Conservation (phyloP, 768 basidiomycete species). For the Symmetrospora coprosmae region DNA sequence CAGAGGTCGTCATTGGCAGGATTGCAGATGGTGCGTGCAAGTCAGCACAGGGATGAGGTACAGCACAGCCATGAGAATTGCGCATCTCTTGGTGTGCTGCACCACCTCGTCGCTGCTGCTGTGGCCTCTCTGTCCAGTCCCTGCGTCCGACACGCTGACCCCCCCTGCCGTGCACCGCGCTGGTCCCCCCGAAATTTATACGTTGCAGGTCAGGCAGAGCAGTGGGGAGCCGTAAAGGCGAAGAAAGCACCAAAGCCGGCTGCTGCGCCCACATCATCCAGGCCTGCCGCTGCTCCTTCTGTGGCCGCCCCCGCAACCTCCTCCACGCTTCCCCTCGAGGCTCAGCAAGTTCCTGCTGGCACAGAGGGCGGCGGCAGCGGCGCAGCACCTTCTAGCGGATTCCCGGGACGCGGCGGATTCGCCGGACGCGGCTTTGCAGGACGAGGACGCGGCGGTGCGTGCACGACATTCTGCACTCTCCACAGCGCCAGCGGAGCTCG, state of each 20-base stretch:
- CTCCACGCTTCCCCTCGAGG: not conserved
- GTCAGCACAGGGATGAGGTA: not conserved
- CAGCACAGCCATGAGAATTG: not conserved
- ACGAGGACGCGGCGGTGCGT: not conserved
- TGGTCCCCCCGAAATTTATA: too few relatives aligned
- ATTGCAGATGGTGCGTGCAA: slow-evolving; percentile 26
- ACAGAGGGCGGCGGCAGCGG: not conserved
- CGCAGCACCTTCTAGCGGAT: not conserved
- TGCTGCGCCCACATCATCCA: too few relatives aligned
- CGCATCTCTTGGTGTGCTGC: not conserved
- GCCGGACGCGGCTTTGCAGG: not conserved
- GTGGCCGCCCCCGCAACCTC: not conserved
- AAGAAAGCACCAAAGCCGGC: slow-evolving; percentile 31
- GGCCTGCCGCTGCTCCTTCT: not conserved
- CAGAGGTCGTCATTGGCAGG: slow-evolving; percentile 27
- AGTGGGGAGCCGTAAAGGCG: slow-evolving; percentile 30
- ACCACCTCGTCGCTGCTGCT: not conserved
- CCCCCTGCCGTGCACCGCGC: too few relatives aligned
- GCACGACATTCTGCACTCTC: not conserved
- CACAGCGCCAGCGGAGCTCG: not conserved
- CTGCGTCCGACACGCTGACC: not conserved
- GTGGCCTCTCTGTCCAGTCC: not conserved
- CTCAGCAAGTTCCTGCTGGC: not conserved
- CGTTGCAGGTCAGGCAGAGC: slow-evolving; percentile 25
- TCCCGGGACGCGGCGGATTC: not conserved